A percentile compares a stretch with the other conserved stretches of the same genome.
phyloP scores from a whole-genome alignment of 306 rosid species.

The Malus orientalis region DNA sequence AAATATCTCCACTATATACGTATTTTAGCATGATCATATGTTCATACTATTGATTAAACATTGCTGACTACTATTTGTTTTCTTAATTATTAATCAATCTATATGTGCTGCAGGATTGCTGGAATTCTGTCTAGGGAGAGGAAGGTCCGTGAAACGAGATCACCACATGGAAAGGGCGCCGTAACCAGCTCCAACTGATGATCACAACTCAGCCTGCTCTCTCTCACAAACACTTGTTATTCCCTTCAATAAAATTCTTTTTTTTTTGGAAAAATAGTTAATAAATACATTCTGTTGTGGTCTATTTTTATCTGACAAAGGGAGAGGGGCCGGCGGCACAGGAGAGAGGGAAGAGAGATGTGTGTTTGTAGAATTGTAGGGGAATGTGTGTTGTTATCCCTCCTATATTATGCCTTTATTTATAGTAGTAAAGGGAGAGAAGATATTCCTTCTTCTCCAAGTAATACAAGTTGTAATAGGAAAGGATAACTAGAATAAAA shows the following conservation, averaged over 20 bases:
- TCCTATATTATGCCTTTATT: no score
- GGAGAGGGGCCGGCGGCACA: no score
- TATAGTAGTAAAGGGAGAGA: no score
- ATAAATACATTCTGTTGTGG: background rate
- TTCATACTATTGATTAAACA: background rate
- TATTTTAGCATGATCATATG: slow-evolving; percentile 28
- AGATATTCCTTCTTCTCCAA: no score
- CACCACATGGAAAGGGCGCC: slow-evolving; percentile 11
- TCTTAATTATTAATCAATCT: background rate
- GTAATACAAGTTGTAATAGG: no score
- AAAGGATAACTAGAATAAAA: no score
- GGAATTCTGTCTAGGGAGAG: slow-evolving; percentile 38
- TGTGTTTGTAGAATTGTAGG: no score
- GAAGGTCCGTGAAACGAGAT: slow-evolving; percentile 24
- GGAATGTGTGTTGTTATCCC: no score
- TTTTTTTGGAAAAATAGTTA: background rate
- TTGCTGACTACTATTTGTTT: background rate
- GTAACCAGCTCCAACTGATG: background rate
- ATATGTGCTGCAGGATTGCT: slow-evolving; percentile 31
- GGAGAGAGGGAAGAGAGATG: no score
- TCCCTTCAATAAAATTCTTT: background rate
- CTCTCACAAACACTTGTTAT: background rate
- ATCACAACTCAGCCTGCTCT: background rate
- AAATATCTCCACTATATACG: background rate
- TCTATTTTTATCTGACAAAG: no score